Percentiles rank a stretch among this genome's conserved stretches.
Conservation (phyloP, 805 yeast species). For the Metschnikowia anglica region DNA sequence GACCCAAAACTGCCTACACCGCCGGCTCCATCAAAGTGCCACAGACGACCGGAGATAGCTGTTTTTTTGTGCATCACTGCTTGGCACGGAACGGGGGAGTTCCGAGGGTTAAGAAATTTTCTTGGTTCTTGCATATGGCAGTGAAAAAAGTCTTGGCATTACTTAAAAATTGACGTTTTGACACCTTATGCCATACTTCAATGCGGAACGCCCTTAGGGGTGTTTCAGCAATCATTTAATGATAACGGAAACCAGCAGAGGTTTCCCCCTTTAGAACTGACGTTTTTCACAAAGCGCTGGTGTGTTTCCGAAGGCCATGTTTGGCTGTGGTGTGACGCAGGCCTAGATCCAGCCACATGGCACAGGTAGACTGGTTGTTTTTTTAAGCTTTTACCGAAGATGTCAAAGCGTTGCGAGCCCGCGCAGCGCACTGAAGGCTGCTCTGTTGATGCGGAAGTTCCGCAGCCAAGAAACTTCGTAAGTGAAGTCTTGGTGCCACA, state of each 20-base stretch:
- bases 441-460: constrained; percentile 5
- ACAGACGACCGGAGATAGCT: neutral
- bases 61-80: neutral
- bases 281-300: no score
- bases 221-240: constrained; percentile 6
- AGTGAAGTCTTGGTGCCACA: neutral
- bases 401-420: constrained; percentile 12
- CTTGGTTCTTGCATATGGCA: constrained; percentile 5
- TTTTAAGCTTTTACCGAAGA: constrained; percentile 1
- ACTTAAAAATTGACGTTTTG: constrained; percentile 15
- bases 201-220: constrained; percentile 7
- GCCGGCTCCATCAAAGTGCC: no score
- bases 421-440: constrained; percentile 3
- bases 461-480: constrained; percentile 15
- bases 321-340: no score
- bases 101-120: constrained; percentile 5
- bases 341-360: no score
- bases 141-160: constrained; percentile 14
- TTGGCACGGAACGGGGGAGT: constrained; percentile 5
- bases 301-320: no score
- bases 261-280: no score
- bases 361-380: neutral
- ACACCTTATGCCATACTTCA: constrained; percentile 15
- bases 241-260: no score
- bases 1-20: no score